A percentile compares a stretch with the other conserved stretches of the same genome.
These are phyloP conservation scores for Exophiala mesophila DNA, from an alignment of 2,329 filamentous ascomycete species.

Conservation along the genomic window DNA sequence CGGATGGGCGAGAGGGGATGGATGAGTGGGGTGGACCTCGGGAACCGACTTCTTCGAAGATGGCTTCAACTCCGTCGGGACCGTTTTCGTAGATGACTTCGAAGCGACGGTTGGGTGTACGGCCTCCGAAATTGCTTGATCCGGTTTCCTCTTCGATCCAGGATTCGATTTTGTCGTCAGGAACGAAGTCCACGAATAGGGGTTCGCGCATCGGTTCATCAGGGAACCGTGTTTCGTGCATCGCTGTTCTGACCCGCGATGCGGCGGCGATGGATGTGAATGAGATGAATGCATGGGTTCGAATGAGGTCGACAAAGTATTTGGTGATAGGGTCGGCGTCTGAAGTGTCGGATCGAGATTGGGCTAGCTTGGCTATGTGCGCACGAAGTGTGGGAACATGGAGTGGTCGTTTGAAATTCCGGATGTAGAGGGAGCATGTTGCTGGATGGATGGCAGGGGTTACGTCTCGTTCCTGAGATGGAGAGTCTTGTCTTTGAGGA, in stretches of 20 bases:
- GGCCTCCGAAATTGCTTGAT: conserved; percentile 31
- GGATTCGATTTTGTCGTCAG: conserved; percentile 62
- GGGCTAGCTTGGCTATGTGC: conserved; percentile 66
- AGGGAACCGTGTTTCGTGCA: conserved; percentile 81
- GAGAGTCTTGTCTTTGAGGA: no score
- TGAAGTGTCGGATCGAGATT: conserved; percentile 46
- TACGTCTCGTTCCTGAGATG: conserved; percentile 37
- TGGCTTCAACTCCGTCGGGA: conserved; percentile 53
- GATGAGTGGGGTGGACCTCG: conserved; percentile 12
- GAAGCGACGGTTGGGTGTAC: conserved; percentile 52
- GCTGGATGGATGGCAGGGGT: conserved; percentile 63
- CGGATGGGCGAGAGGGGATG: conserved; percentile 7
- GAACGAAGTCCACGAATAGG: conserved; percentile 86
- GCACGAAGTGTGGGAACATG: conserved; percentile 61
- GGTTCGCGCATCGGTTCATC: conserved; percentile 78
- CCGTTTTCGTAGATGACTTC: conserved; percentile 66
- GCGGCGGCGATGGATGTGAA: conserved; percentile 68
- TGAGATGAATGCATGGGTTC: conserved; percentile 78
- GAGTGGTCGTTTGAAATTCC: conserved; percentile 82
- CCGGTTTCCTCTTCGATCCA: conserved; percentile 70
- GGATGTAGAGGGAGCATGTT: conserved; percentile 78
- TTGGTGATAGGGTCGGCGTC: conserved; percentile 56
- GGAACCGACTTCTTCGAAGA: conserved; percentile 48
- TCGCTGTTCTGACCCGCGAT: conserved; percentile 65
- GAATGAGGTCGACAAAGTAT: conserved; percentile 78